phyloP scores from a whole-genome alignment of 2,329 filamentous ascomycete genomes.

The Penicillium janthinellum region DNA sequence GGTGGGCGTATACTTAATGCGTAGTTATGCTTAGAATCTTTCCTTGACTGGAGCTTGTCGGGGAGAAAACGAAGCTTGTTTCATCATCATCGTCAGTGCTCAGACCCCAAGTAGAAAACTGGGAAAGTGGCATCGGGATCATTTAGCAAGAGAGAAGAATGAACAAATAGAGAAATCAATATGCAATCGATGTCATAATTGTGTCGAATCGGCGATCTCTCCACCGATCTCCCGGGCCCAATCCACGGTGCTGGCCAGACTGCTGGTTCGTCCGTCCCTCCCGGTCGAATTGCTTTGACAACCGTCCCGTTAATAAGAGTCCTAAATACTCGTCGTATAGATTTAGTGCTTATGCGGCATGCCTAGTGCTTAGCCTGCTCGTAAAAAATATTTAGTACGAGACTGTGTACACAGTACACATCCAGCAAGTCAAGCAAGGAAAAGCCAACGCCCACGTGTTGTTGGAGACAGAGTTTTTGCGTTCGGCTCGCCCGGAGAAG shows the following conservation, averaged over 20 bases:
- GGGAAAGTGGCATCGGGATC: neutral
- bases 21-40: neutral
- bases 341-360: neutral
- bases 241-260: slow-evolving; percentile 9
- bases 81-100: neutral
- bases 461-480: slow-evolving; percentile 5
- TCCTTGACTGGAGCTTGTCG: neutral
- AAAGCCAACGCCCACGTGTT: neutral
- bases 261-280: too few species aligned
- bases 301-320: too few species aligned
- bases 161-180: neutral
- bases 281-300: too few species aligned
- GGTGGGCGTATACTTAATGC: neutral
- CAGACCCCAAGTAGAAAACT: neutral
- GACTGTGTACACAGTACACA: neutral
- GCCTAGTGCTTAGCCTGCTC: neutral
- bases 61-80: neutral
- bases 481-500: slow-evolving; percentile 26
- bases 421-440: neutral
- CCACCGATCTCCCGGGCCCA: slow-evolving; percentile 17
- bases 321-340: neutral
- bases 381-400: neutral
- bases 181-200: slow-evolving; percentile 15
- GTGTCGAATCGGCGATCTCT: slow-evolving; percentile 1
- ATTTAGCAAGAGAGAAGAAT: neutral